Conservation (phyloP, 2,329 filamentous ascomycete genomes). For the Seiridium cupressi region DNA sequence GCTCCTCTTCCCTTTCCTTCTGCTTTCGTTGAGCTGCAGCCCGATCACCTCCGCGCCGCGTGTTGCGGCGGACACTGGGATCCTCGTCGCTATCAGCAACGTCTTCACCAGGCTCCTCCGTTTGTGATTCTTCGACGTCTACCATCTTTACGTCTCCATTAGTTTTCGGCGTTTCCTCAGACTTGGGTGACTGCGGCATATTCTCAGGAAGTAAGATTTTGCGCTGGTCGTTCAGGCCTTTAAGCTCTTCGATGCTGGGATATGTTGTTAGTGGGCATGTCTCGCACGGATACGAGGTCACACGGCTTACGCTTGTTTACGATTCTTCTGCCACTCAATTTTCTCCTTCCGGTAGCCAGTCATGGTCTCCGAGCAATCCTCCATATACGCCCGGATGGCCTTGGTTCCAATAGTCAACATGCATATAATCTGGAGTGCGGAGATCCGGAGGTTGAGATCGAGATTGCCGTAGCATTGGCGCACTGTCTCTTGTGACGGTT, state of each 20-base stretch:
- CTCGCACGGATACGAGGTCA: neutral
- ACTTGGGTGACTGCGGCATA: slow-evolving; percentile 60
- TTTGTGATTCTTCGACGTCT: slow-evolving; percentile 61
- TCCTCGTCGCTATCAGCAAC: slow-evolving; percentile 71
- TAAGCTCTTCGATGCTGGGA: slow-evolving; percentile 66
- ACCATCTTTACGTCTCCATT: slow-evolving; percentile 61
- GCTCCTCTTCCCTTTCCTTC: slow-evolving; percentile 69
- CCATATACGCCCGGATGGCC: slow-evolving; percentile 82
- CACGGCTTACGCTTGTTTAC: slow-evolving; percentile 59
- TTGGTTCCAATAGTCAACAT: slow-evolving; percentile 85
- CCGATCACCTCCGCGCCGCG: slow-evolving; percentile 64
- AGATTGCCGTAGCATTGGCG: slow-evolving; percentile 69
- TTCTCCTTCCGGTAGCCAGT: slow-evolving; percentile 93
- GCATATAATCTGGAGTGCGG: slow-evolving; percentile 80
- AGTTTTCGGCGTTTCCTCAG: slow-evolving; percentile 40
- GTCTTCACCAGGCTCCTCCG: slow-evolving; percentile 57
- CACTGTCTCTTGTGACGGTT: slow-evolving; percentile 75
- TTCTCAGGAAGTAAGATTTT: slow-evolving; percentile 74
- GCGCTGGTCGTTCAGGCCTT: slow-evolving; percentile 67
- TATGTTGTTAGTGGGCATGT: slow-evolving; percentile 23
- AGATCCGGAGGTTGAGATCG: slow-evolving; percentile 79
- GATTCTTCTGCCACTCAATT: slow-evolving; percentile 83
- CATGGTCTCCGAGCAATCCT: slow-evolving; percentile 91
- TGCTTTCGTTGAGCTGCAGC: slow-evolving; percentile 73
- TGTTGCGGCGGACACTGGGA: slow-evolving; percentile 46